phyloP scores from a whole-genome alignment of 306 rosid species.

The Lagenaria siceraria region DNA sequence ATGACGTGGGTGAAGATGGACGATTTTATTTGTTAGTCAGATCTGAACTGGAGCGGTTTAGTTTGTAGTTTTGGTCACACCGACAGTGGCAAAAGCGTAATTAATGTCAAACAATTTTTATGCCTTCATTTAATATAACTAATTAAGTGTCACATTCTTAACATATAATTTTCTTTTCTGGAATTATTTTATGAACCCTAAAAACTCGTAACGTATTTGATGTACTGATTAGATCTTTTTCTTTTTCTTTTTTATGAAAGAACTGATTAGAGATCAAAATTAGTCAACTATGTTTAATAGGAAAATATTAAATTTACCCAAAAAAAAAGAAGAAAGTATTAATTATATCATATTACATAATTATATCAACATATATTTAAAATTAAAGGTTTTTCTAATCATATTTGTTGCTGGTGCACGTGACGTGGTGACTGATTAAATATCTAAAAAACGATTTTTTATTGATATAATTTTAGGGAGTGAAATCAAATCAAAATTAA shows the following conservation, averaged over 20 bases:
- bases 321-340: background rate
- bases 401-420: too few species aligned
- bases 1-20: conserved; percentile 17
- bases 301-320: too few species aligned
- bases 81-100: conserved; percentile 29
- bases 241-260: too few species aligned
- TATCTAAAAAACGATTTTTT: too few species aligned
- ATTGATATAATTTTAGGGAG: too few species aligned
- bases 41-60: background rate
- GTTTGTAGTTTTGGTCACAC: background rate
- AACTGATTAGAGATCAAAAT: background rate
- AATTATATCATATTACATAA: background rate
- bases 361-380: background rate
- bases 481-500: too few species aligned
- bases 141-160: background rate
- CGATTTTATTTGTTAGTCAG: background rate
- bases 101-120: background rate
- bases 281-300: background rate
- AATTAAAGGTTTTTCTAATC: too few species aligned
- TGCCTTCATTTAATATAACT: background rate
- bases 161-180: background rate
- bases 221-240: background rate
- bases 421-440: too few species aligned
- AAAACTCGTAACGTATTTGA: background rate
- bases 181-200: background rate